phyloP scores from a whole-genome alignment of 495 filamentous ascomycete species.

The Cryomyces minteri region DNA sequence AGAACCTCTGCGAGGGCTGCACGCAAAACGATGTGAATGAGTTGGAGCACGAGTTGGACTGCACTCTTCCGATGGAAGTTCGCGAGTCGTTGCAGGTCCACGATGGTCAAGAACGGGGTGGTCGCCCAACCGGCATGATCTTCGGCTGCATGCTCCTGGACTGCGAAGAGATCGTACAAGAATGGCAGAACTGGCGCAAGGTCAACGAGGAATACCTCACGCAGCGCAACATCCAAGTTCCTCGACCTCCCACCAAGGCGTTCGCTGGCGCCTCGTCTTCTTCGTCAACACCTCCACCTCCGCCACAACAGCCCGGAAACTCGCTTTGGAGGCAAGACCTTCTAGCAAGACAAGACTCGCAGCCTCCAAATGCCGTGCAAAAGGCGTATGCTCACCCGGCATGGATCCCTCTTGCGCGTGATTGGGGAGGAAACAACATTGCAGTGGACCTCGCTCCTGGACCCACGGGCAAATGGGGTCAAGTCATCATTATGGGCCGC shows the following conservation, averaged over 20 bases:
- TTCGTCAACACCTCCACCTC: slow-evolving; percentile 18
- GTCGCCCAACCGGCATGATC: slow-evolving; percentile 76
- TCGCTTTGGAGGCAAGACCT: slow-evolving; percentile 73
- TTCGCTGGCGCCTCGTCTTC: slow-evolving; percentile 40
- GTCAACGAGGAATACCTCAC: slow-evolving; percentile 80
- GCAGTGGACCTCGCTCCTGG: slow-evolving; percentile 89
- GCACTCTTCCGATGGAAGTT: slow-evolving; percentile 82
- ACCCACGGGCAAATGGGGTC: slow-evolving; percentile 79
- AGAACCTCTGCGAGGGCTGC: slow-evolving; percentile 80
- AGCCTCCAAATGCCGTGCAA: slow-evolving; percentile 70
- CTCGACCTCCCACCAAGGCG: slow-evolving; percentile 44
- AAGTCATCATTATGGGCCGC: slow-evolving; percentile 88
- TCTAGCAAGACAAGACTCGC: slow-evolving; percentile 66
- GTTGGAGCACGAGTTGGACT: slow-evolving; percentile 88
- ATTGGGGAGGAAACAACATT: slow-evolving; percentile 97
- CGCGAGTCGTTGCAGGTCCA: slow-evolving; percentile 81
- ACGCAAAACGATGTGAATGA: slow-evolving; percentile 94
- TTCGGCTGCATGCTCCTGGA: slow-evolving; percentile 92
- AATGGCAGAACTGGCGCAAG: slow-evolving; percentile 90
- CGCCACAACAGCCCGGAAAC: slow-evolving; percentile 27
- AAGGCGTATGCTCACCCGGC: slow-evolving; percentile 86
- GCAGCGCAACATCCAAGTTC: slow-evolving; percentile 28
- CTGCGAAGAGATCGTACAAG: slow-evolving; percentile 95
- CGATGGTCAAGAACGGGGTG: slow-evolving; percentile 90
- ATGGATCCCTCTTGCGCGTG: slow-evolving; percentile 91